Base-by-base conservation (phyloP, 228 moss, liverwort and hornwort genomes). In the Sphagnum fallax region DNA sequence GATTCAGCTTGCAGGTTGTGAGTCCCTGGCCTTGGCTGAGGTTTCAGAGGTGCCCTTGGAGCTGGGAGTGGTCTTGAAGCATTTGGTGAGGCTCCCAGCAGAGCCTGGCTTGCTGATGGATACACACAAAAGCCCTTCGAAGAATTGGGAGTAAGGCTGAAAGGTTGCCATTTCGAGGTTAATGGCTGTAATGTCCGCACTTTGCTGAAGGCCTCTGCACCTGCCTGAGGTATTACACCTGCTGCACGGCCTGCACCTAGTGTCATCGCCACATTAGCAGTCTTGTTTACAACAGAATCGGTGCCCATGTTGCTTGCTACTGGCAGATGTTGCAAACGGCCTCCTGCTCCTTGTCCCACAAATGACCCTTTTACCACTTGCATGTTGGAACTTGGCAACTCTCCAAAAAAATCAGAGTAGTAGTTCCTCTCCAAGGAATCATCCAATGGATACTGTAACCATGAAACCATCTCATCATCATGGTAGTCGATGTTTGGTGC, bases 211-310 rank as follows among this genome's bases (percentile, higher is more conserved):
- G 72, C 86, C 51, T 92, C 95, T 1, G 65, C 92, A 59, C 91
- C 95, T 53, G 85, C 70, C 69, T 90, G 92, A 5, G 91, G 77
- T 12, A 92, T 14, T 4, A 92, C 10, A 4, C 95, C 95, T 12
- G 91, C 95, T 4, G 92, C 95, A 62, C 95, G 89, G n/a, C 92
- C 92, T 0, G 86, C 92, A 12, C 92, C 95, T 63, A 89, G 74
- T 63, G 79, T 80, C 92, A 96, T 86, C 2, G 95, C 95, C 4
- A 83, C 78, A 47, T 96, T 83, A 13, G 86, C 75, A 47, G 65
- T 73, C 61, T 86, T 78, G 12, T 71, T 75, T 55, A 63, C 32
- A 48, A 68, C 66, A 6, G 72, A 53, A 10, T 69, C 79, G 10
- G 16, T 77, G 12, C 79, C 85, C 47, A 76, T 50, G 5, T 67